A percentile compares a stretch with the other conserved stretches of the same genome.
Evolutionary conservation across 768 basidiomycete genomes (phyloP).

Genomic region (Hirschioporus abietinus): DNA sequence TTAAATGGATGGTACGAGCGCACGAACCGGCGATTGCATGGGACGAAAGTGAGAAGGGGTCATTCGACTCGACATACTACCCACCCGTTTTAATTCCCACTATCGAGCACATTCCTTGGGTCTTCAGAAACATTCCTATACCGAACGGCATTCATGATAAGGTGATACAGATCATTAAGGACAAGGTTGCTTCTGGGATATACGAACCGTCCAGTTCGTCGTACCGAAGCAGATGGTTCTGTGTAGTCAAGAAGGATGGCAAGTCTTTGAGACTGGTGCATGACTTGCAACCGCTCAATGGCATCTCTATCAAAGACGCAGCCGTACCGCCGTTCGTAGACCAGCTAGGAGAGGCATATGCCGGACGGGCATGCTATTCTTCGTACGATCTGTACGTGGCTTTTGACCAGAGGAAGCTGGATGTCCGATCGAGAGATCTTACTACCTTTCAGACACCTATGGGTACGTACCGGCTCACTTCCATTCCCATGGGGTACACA

Average conservation of each 20-base stretch:
- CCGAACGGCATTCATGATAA: conserved; percentile 22
- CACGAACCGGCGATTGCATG: conserved; percentile 34
- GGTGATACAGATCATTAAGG: conserved; percentile 21
- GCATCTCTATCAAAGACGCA: conserved; percentile 16
- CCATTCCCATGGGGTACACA: conserved; percentile 16
- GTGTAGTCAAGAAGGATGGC: conserved; percentile 18
- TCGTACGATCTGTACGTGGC: conserved; percentile 14
- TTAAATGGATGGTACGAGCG: conserved; percentile 26
- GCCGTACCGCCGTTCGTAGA: conserved; percentile 14
- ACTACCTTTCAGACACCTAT: conserved; percentile 16
- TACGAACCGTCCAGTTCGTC: conserved; percentile 19
- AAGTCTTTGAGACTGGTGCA: conserved; percentile 12
- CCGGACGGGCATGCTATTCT: conserved; percentile 11
- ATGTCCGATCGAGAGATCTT: conserved; percentile 13
- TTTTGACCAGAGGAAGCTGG: conserved; percentile 12
- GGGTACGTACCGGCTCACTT: conserved; percentile 10
- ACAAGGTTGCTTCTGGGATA: conserved; percentile 21
- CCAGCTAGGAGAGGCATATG: conserved; percentile 17
- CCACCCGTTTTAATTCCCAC: conserved; percentile 27
- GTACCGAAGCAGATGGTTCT: conserved; percentile 24
- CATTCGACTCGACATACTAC: conserved; percentile 29
- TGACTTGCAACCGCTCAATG: conserved; percentile 17
- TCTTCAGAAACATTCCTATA: conserved; percentile 24
- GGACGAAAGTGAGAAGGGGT: conserved; percentile 31
- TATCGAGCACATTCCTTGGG: conserved; percentile 31